A percentile compares a stretch with the other conserved stretches of the same genome.
Evolutionary conservation across 768 basidiomycete genomes (phyloP).

Genomic region (Amylocystis lapponica): DNA sequence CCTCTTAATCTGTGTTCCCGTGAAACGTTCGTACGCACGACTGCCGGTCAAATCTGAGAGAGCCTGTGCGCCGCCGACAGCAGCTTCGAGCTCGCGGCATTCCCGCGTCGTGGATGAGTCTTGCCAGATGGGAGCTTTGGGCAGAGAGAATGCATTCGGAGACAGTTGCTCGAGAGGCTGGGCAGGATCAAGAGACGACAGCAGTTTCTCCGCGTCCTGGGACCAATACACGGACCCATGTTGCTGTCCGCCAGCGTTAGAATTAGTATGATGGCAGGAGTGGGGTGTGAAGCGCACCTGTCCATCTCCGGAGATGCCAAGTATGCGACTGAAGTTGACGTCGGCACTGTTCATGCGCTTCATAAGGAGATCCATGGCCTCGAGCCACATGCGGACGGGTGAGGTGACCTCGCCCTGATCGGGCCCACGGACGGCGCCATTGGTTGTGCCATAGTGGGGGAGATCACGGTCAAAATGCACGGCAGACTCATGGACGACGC

Average conservation of each 20-base stretch:
- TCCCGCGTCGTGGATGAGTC: slow-evolving; percentile 81
- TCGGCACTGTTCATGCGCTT: slow-evolving; percentile 52
- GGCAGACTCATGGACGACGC: slow-evolving; percentile 59
- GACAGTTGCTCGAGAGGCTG: slow-evolving; percentile 55
- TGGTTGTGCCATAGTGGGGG: slow-evolving; percentile 57
- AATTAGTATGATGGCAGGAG: not conserved
- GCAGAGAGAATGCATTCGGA: slow-evolving; percentile 60
- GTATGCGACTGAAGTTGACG: slow-evolving; percentile 53
- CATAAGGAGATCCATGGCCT: slow-evolving; percentile 76
- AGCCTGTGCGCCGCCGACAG: slow-evolving; percentile 62
- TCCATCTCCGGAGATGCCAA: slow-evolving; percentile 69
- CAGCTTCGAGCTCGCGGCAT: slow-evolving; percentile 61
- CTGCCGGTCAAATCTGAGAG: slow-evolving; percentile 77
- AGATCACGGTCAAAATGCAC: slow-evolving; percentile 82
- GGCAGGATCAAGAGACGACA: slow-evolving; percentile 48
- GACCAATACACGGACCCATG: slow-evolving; percentile 89
- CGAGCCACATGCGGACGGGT: slow-evolving; percentile 81
- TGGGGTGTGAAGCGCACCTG: slow-evolving; percentile 42
- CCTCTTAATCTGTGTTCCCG: slow-evolving; percentile 77
- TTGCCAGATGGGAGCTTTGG: slow-evolving; percentile 81
- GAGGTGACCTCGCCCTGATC: slow-evolving; percentile 70
- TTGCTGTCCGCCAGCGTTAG: slow-evolving; percentile 44
- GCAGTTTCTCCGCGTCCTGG: slow-evolving; percentile 38
- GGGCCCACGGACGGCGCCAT: slow-evolving; percentile 61
- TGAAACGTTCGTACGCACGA: slow-evolving; percentile 84